Evolutionary conservation across 225 moss, liverwort and hornwort species (phyloP).

Genomic region (Marchantia paleacea): DNA sequence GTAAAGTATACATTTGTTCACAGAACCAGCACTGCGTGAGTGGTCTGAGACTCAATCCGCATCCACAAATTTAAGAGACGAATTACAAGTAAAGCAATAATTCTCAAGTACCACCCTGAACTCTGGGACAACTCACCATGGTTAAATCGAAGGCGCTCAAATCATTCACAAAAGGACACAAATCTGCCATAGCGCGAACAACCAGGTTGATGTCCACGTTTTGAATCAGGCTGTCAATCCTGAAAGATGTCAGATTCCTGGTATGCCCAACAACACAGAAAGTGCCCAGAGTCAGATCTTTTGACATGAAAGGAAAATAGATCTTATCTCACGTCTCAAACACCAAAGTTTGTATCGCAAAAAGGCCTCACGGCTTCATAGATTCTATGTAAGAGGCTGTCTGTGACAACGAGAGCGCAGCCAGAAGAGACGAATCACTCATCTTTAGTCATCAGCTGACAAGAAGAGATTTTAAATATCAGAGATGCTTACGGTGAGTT

Average conservation of each 20-base stretch:
- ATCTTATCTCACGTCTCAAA: no score
- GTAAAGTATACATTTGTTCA: not conserved
- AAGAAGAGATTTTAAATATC: not conserved
- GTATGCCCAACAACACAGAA: not conserved
- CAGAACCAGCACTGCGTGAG: not conserved
- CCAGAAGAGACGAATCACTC: no score
- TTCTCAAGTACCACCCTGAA: not conserved
- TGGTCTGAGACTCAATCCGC: not conserved
- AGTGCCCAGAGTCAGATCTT: no score
- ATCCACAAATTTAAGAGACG: not conserved
- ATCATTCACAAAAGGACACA: constrained; percentile 59
- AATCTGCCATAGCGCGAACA: constrained; percentile 52
- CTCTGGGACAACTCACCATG: constrained; percentile 22
- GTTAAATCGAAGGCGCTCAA: constrained; percentile 69
- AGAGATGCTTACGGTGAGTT: constrained; percentile 35
- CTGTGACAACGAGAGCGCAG: no score
- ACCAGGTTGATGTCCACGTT: constrained; percentile 61
- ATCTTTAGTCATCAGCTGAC: no score
- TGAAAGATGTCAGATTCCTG: constrained; percentile 61
- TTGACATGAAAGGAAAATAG: no score
- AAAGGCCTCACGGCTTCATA: no score
- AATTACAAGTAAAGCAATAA: not conserved
- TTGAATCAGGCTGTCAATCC: constrained; percentile 54
- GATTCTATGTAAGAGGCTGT: no score
- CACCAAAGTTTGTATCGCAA: no score